phyloP scores from a whole-genome alignment of 176 grass and related monocot genomes.

The Avena atlantica region DNA sequence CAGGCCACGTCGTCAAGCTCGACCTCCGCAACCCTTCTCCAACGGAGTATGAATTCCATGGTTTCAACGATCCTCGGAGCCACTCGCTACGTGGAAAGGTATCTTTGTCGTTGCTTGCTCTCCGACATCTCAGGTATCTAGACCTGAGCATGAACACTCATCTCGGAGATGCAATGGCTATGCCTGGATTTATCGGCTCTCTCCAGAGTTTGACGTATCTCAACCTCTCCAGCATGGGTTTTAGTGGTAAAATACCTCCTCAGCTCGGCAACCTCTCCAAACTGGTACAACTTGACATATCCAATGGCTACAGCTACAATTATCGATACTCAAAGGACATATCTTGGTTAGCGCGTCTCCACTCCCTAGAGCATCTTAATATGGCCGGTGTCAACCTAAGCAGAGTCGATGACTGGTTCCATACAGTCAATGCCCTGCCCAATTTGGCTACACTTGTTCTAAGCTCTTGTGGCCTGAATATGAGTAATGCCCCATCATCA shows the following conservation, averaged over 20 bases:
- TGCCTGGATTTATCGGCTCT: background rate
- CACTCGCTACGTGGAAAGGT: constrained; percentile 18
- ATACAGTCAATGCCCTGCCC: background rate
- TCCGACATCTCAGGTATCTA: background rate
- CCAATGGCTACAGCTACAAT: too few relatives aligned
- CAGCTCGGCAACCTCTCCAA: constrained; percentile 48
- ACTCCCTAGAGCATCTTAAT: constrained; percentile 32
- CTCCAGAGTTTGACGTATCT: background rate
- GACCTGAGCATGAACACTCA: background rate
- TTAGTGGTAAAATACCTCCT: constrained; percentile 36
- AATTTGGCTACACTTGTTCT: background rate
- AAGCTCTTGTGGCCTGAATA: background rate
- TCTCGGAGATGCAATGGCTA: background rate
- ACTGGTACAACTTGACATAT: constrained; percentile 26
- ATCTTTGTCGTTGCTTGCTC: background rate
- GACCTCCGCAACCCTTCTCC: background rate
- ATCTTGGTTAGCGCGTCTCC: constrained; percentile 33
- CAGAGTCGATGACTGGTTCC: background rate
- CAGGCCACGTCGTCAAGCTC: background rate
- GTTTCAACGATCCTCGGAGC: background rate
- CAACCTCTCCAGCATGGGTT: background rate
- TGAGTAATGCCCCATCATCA: background rate
- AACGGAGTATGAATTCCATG: background rate
- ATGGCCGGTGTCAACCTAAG: background rate
- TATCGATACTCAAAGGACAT: background rate